A percentile compares a stretch with the other conserved stretches of the same genome.
These are phyloP conservation scores for Boletus subparvulus DNA, from an alignment of 768 basidiomycete genomes.

Conservation along the genomic window DNA sequence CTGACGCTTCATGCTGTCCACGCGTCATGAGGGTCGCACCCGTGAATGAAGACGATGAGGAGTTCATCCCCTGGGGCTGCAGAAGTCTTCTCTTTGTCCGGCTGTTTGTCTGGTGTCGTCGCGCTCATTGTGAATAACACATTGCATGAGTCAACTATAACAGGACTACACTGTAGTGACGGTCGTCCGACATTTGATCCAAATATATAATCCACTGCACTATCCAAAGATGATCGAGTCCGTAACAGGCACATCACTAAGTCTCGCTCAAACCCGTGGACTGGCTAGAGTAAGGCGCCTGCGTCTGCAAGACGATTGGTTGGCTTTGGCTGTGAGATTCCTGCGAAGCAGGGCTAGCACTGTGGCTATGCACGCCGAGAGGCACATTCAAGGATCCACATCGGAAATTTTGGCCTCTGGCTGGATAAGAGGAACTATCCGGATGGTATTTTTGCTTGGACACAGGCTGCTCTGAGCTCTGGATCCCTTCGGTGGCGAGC, in stretches of 20 bases:
- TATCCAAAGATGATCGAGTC: background rate
- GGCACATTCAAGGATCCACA: slow-evolving; percentile 24
- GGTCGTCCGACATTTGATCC: background rate
- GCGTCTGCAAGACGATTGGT: slow-evolving; percentile 44
- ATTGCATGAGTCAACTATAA: slow-evolving; percentile 11
- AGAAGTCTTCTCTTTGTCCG: slow-evolving; percentile 2
- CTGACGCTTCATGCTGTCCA: background rate
- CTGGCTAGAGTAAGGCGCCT: slow-evolving; percentile 56
- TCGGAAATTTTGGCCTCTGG: slow-evolving; percentile 17
- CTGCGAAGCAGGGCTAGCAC: slow-evolving; percentile 7
- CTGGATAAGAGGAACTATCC: slow-evolving; percentile 1
- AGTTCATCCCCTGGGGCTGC: slow-evolving; percentile 43
- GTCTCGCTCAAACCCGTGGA: slow-evolving; percentile 28
- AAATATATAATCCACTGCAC: background rate
- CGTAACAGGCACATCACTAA: slow-evolving; percentile 15
- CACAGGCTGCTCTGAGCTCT: background rate
- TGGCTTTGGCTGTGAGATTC: slow-evolving; percentile 30
- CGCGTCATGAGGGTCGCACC: slow-evolving; percentile 42
- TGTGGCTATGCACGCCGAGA: background rate
- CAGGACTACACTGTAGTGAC: background rate
- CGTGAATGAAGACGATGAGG: slow-evolving; percentile 77
- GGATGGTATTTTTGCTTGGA: background rate
- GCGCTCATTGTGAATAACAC: slow-evolving; percentile 11
- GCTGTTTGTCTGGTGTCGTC: slow-evolving; percentile 7
- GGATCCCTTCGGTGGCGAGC: background rate